Percentiles rank a stretch among this genome's conserved stretches.
phyloP scores from a whole-genome alignment of 1,139 yeast species.

The Hansenula lynferdii region DNA sequence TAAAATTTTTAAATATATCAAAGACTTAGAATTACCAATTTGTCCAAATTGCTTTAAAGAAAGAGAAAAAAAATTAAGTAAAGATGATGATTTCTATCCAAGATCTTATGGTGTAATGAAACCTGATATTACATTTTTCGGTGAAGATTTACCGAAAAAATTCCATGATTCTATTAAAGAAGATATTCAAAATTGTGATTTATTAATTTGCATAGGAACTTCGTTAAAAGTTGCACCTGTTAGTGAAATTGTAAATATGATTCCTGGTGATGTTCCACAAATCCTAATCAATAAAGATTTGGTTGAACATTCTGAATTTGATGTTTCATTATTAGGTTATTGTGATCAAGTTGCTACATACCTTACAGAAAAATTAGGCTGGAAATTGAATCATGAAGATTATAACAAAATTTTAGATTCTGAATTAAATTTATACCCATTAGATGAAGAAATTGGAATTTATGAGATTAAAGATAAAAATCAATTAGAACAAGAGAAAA shows the following conservation, averaged over 20 bases:
- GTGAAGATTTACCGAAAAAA: constrained; percentile 75
- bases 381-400: constrained; percentile 60
- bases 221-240: constrained; percentile 96
- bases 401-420: constrained; percentile 23
- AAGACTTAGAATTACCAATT: constrained; percentile 56
- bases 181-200: constrained; percentile 68
- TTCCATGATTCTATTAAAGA: constrained; percentile 60
- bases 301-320: constrained; percentile 77
- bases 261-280: constrained; percentile 75
- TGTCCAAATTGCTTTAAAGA: constrained; percentile 63
- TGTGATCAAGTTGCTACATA: constrained; percentile 85
- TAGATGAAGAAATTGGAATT: constrained; percentile 27
- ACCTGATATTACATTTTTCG: constrained; percentile 95
- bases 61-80: constrained; percentile 32
- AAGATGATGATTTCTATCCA: constrained; percentile 14
- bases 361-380: constrained; percentile 53
- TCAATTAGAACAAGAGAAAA: not conserved
- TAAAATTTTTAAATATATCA: constrained; percentile 55
- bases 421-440: constrained; percentile 22
- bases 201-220: constrained; percentile 86
- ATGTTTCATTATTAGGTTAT: constrained; percentile 71
- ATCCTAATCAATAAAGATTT: constrained; percentile 77
- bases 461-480: constrained; percentile 21
- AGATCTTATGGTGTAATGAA: constrained; percentile 81
- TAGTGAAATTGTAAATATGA: constrained; percentile 78